Conservation (phyloP, 352 stramenopile species). For the Phytophthora ohioensis region DNA sequence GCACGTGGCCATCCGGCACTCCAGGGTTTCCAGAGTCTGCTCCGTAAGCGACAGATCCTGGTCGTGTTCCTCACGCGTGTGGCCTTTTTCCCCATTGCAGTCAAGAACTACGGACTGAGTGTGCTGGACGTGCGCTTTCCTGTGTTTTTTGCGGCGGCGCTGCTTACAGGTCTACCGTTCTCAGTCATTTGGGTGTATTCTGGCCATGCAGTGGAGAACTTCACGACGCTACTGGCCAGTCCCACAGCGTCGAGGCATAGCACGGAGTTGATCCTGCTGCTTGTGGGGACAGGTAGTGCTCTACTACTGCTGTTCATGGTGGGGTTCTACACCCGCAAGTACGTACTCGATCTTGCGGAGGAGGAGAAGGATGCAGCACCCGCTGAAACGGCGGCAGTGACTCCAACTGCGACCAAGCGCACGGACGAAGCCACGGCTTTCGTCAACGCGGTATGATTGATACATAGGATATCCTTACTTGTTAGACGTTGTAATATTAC, state of each 20-base stretch:
- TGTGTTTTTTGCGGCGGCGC: slow-evolving; percentile 70
- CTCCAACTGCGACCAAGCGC: background rate
- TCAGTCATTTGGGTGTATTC: slow-evolving; percentile 84
- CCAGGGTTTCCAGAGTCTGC: slow-evolving; percentile 69
- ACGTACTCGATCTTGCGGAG: slow-evolving; percentile 67
- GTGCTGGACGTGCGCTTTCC: slow-evolving; percentile 76
- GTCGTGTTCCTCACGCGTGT: slow-evolving; percentile 84
- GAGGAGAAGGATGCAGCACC: slow-evolving; percentile 42
- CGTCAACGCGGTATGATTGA: slow-evolving; percentile 18
- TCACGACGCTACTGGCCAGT: slow-evolving; percentile 57
- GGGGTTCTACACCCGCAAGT: slow-evolving; percentile 74
- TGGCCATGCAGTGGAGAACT: slow-evolving; percentile 70
- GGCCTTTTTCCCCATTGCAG: slow-evolving; percentile 85
- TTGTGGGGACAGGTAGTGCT: slow-evolving; percentile 63
- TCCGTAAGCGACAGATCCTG: slow-evolving; percentile 69
- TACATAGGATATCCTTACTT: background rate
- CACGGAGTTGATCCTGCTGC: slow-evolving; percentile 61
- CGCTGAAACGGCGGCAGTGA: slow-evolving; percentile 1
- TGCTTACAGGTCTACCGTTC: slow-evolving; percentile 77
- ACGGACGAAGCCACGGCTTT: slow-evolving; percentile 27
- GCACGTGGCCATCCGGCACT: slow-evolving; percentile 70
- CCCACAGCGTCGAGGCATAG: slow-evolving; percentile 48
- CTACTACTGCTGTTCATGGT: slow-evolving; percentile 69
- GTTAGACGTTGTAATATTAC: slow-evolving; percentile 38
- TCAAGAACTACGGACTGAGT: slow-evolving; percentile 90